Base-by-base conservation (phyloP, 1,139 yeast genomes). In the Taiozyma sp. region DNA sequence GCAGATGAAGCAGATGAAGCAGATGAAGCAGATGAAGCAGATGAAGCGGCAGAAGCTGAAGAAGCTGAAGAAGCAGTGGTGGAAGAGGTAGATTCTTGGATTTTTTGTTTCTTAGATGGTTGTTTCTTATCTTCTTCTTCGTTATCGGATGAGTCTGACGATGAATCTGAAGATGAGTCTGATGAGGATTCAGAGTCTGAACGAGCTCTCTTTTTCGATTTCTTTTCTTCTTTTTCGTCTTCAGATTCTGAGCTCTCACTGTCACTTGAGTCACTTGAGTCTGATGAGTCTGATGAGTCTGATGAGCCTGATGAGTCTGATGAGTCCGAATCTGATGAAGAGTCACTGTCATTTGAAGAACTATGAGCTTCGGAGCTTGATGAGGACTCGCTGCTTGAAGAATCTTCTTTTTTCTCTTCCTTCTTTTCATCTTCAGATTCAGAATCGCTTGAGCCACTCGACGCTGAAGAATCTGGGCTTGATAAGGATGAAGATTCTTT, bases 201-300 rank as follows among this genome's bases (percentile, higher is more conserved):
- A 39, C 50, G 66, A 49, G 54, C 43, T 56, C 61, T 53, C 49
- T 58, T 54, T 49, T 48, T 46, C 29, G 54, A 43, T 54, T 60
- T 51, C 49, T 58, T 54, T 49, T 48, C 45, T 30, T 30, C 45
- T 39, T 43, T 53, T 49, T 48, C 45, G 24, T 30, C 45, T 39
- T 43, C 52, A n/a, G 60, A 54, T 23, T 50, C 55, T 29, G 54
- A 50, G 30, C 34, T 43, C 8, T 56, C 52, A n/a, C 43, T 48
- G 30, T 59, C 57, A 40, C 62, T 56, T 44, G 69, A 64, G 39
- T 53, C 59, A 43, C 60, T 54, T 48, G 53, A 48, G 34, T 46
- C 48, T 46, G 61, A 54, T 49, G 52, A 51, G 29, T 43, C 48
- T 8, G 57, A 51, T 36, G 19, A 19, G 19, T 19, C 19, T 19